A percentile compares a stretch with the other conserved stretches of the same genome.
phyloP scores from a whole-genome alignment of 2,329 filamentous ascomycete genomes.

The Alternaria gansuensis region DNA sequence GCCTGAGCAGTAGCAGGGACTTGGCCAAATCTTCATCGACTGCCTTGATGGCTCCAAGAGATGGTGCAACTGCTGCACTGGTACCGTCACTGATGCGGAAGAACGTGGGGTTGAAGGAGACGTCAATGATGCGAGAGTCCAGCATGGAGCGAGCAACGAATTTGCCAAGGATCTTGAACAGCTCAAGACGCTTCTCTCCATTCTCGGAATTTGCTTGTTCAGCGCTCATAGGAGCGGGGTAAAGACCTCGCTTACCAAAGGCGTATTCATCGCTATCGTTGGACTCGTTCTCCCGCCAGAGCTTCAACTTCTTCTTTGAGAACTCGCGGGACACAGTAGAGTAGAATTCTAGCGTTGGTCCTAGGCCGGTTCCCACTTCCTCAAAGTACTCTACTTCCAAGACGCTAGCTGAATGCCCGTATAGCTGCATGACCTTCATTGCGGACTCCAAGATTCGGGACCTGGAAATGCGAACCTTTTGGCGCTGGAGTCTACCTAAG shows the following conservation, averaged over 20 bases:
- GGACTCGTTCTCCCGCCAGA: constrained; percentile 92
- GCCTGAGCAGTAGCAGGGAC: constrained; percentile 86
- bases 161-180: constrained; percentile 94
- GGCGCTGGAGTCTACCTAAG: constrained; percentile 87
- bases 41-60: constrained; percentile 85
- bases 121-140: constrained; percentile 95
- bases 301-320: constrained; percentile 93
- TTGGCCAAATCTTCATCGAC: constrained; percentile 87
- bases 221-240: constrained; percentile 87
- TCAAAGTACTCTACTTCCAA: constrained; percentile 99
- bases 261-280: constrained; percentile 79
- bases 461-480: constrained; percentile 97
- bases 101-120: constrained; percentile 97
- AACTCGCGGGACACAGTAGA: constrained; percentile 97
- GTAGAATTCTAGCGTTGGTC: constrained; percentile 96
- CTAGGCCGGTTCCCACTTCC: constrained; percentile 94
- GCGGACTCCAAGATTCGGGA: constrained; percentile 96
- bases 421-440: constrained; percentile 98
- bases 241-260: constrained; percentile 83
- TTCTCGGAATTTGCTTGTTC: constrained; percentile 77
- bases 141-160: constrained; percentile 99
- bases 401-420: constrained; percentile 94
- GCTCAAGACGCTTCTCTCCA: constrained; percentile 84
- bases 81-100: constrained; percentile 85
- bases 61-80: constrained; percentile 74